Evolutionary conservation across 176 grass and related monocot species (phyloP).

Genomic region (Stipa capillata): DNA sequence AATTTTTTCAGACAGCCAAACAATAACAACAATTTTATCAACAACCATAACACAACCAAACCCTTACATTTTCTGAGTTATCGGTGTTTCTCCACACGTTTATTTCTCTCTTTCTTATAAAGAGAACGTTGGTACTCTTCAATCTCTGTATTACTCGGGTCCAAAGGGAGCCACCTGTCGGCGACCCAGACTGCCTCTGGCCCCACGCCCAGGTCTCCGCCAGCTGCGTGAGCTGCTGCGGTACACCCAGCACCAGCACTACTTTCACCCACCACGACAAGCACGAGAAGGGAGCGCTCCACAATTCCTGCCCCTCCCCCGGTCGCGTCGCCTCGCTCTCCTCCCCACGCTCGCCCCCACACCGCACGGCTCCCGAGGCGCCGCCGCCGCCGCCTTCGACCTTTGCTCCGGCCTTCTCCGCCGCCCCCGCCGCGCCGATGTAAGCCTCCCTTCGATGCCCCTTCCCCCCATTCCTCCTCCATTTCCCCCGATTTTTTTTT

Average conservation of each 20-base stretch:
- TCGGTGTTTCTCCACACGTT: no score
- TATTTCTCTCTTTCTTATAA: no score
- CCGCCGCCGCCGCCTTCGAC: not conserved
- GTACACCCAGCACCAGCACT: conserved; percentile 5
- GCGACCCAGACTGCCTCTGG: no score
- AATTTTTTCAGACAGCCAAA: no score
- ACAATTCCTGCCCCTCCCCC: not conserved
- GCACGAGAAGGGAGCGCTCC: not conserved
- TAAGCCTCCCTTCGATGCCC: not conserved
- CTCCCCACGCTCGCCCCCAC: not conserved
- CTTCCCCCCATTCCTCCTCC: not conserved
- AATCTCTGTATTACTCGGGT: not conserved
- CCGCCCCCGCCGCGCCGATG: not conserved
- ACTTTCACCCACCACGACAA: not conserved
- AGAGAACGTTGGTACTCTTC: no score
- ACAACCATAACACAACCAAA: no score
- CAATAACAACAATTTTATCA: no score
- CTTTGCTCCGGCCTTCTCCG: not conserved
- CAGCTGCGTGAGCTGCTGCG: conserved; percentile 12
- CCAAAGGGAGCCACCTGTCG: not conserved
- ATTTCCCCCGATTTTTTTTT: not conserved
- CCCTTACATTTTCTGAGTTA: no score
- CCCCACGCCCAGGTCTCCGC: not conserved
- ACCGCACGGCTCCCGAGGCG: conserved; percentile 35
- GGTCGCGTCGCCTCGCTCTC: not conserved